Evolutionary conservation across 169 alveolate species (phyloP), one percentile per base, ranked within the genome.

Genomic region (Eimeria praecox): DNA sequence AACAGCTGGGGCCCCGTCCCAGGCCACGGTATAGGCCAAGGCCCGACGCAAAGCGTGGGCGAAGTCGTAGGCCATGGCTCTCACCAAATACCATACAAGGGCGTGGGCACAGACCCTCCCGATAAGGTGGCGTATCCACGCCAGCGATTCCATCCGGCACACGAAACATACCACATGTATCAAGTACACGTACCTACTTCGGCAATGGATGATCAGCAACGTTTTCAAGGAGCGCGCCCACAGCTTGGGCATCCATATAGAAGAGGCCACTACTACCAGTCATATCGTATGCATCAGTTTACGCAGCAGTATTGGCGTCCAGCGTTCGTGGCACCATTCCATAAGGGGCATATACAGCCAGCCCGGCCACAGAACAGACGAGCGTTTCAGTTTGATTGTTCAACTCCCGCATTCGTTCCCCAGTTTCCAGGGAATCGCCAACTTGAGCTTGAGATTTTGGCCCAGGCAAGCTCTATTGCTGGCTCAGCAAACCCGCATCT

Each of bases 361-460:
- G 16, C 18, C 49, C 80, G 80, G 46, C 49, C 80, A 69, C 49
- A 8, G 22, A 69, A 69, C 80, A 69, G 80, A 69, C 24, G 44
- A 35, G 80, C 80, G 9, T 69, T 69, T 69, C 80, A 69, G 80
- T 69, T 69, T 35, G 80, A 69, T 18, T n/a, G 80, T 35, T 10
- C 80, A 12, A 69, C 80, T 20, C 80, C 80, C 8, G 80, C 80
- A 0, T 69, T 69, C 80, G 80, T 69, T 69, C 80, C 80, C 14
- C 80, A 69, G 80, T 69, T 69, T 20, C 80, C 40, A 35, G 40
- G 49, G 80, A 69, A 69, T 69, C 80, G 80, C 80, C 80, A 69
- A 35, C 80, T 69, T 18, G 80, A 69, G 44, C 80, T 69, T 69
- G 49, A 69, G 8, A 69, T 69, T 69, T 35, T 69, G 80, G 40